Conservation (phyloP, 106 monocot species). For the Allium cepa region DNA sequence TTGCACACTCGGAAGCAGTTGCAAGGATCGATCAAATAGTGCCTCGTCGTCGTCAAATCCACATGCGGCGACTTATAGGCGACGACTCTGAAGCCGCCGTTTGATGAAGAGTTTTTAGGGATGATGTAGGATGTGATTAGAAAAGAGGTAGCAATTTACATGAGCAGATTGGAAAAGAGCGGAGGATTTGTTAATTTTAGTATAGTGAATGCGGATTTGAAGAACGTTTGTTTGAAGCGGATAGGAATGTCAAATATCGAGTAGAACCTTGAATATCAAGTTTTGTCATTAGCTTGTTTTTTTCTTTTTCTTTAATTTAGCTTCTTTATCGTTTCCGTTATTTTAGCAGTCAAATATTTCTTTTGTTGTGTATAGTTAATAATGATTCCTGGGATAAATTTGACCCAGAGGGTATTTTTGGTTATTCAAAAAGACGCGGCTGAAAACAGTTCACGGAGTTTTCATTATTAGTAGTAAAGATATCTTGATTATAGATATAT, state of each 20-base stretch:
- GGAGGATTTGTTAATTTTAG: conserved; percentile 1
- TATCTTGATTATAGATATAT: too few relatives aligned
- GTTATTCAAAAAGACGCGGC: too few relatives aligned
- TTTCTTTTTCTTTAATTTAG: too few relatives aligned
- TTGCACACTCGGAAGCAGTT: neutral
- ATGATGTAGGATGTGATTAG: conserved; percentile 42
- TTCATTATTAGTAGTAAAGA: too few relatives aligned
- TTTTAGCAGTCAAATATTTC: too few relatives aligned
- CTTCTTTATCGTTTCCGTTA: too few relatives aligned
- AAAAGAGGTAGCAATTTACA: conserved; percentile 27
- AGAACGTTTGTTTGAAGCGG: conserved; percentile 11
- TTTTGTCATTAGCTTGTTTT: too few relatives aligned
- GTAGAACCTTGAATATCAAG: conserved; percentile 1
- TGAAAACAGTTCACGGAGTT: too few relatives aligned
- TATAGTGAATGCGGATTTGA: conserved; percentile 7
- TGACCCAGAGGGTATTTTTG: too few relatives aligned
- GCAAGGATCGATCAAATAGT: neutral
- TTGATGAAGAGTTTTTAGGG: conserved; percentile 15
- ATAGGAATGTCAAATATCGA: conserved; percentile 32
- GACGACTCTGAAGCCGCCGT: neutral
- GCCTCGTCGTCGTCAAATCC: neutral
- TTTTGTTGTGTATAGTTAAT: too few relatives aligned
- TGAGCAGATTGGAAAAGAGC: conserved; percentile 17
- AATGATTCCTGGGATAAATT: too few relatives aligned
- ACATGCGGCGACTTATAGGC: too few relatives aligned